phyloP scores from a whole-genome alignment of 179 eudicot species.

The Spergularia azorica region DNA sequence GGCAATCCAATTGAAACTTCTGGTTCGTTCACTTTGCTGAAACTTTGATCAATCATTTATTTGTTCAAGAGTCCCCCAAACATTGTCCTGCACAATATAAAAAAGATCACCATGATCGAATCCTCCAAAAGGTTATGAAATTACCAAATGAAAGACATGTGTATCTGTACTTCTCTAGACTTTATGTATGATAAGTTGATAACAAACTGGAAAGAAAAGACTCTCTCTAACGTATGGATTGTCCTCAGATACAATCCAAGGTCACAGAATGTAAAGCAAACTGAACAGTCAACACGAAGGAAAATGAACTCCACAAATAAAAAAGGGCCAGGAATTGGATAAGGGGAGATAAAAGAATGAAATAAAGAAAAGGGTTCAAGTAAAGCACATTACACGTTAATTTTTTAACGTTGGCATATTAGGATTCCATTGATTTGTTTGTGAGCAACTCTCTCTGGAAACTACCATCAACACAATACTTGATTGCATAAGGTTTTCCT shows the following conservation, averaged over 20 bases:
- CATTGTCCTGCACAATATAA: conserved; percentile 34
- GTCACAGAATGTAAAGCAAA: background rate
- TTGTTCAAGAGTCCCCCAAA: conserved; percentile 21
- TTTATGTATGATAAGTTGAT: background rate
- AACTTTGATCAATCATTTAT: conserved; percentile 21
- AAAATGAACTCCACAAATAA: too few species aligned
- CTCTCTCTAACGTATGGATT: background rate
- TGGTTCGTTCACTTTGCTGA: conserved; percentile 7
- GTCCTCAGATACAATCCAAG: background rate
- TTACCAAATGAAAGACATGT: background rate
- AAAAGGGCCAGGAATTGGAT: too few species aligned
- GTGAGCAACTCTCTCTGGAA: background rate
- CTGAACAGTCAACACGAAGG: too few species aligned
- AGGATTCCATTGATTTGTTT: background rate
- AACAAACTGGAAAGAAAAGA: background rate
- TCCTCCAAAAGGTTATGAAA: background rate
- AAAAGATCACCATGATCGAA: background rate
- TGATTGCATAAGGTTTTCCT: too few species aligned
- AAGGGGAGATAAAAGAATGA: too few species aligned
- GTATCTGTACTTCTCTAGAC: background rate
- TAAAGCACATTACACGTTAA: too few species aligned
- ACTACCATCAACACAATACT: background rate
- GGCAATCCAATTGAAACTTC: conserved; percentile 21
- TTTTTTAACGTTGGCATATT: background rate
- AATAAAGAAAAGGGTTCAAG: too few species aligned